These are phyloP conservation scores for Paecilomyces formosus DNA, from an alignment of 2,329 filamentous ascomycete genomes.

Conservation along the genomic window DNA sequence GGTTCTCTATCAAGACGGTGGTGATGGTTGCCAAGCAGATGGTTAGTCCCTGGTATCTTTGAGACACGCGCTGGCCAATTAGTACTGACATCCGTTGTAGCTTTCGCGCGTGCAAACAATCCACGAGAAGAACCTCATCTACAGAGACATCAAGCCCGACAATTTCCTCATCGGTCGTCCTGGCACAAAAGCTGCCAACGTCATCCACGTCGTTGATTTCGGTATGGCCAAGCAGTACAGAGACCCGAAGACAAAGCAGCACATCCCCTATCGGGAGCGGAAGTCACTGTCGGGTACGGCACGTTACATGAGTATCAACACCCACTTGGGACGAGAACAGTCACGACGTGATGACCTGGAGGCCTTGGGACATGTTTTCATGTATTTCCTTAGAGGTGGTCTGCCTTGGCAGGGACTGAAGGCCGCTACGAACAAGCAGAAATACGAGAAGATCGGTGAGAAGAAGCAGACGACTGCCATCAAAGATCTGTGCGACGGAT, in stretches of 20 bases:
- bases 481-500: slow-evolving; percentile 93
- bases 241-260: slow-evolving; percentile 97
- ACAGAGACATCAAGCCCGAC: slow-evolving; percentile 98
- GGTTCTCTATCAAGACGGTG: slow-evolving; percentile 94
- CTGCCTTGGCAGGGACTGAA: slow-evolving; percentile 63
- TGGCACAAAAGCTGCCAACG: slow-evolving; percentile 87
- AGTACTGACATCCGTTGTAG: slow-evolving; percentile 37
- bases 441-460: slow-evolving; percentile 99
- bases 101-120: slow-evolving; percentile 88
- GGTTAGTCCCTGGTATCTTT: slow-evolving; percentile 42
- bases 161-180: slow-evolving; percentile 97
- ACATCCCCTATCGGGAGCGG: slow-evolving; percentile 93
- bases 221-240: slow-evolving; percentile 99
- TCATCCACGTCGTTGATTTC: slow-evolving; percentile 98
- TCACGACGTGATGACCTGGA: slow-evolving; percentile 94
- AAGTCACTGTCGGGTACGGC: slow-evolving; percentile 96
- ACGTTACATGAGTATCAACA: slow-evolving; percentile 99
- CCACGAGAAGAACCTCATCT: slow-evolving; percentile 98
- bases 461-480: slow-evolving; percentile 98
- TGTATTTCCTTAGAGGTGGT: slow-evolving; percentile 61
- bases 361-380: slow-evolving; percentile 65
- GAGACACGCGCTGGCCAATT: not conserved
- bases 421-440: slow-evolving; percentile 77
- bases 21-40: slow-evolving; percentile 99
- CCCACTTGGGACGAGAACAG: slow-evolving; percentile 91